Conservation (phyloP, 352 stramenopile genomes). For the Globisporangium lucens region DNA sequence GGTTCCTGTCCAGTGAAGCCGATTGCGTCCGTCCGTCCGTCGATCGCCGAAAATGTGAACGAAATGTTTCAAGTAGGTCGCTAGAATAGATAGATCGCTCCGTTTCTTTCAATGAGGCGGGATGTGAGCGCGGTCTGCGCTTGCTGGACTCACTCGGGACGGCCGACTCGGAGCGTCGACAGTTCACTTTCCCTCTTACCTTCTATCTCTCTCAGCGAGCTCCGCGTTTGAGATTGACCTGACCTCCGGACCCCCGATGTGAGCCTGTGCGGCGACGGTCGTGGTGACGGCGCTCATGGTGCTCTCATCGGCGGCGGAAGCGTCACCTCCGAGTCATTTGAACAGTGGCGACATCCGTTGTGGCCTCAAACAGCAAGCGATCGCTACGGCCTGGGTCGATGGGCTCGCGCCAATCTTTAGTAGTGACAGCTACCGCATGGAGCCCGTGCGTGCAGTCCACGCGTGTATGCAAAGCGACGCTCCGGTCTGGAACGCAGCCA, state of each 20-base stretch:
- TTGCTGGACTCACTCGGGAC: no score
- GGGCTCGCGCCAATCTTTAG: constrained; percentile 28
- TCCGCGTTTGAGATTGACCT: no score
- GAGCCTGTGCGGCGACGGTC: constrained; percentile 1
- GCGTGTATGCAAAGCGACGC: constrained; percentile 56
- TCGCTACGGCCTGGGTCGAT: constrained; percentile 11
- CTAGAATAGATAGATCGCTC: no score
- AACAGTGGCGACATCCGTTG: constrained; percentile 3
- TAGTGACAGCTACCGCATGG: constrained; percentile 54
- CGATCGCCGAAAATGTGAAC: no score
- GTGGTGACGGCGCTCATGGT: constrained; percentile 8
- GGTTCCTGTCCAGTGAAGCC: no score
- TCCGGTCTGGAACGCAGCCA: constrained; percentile 39
- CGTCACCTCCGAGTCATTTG: neutral
- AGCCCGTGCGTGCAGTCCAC: constrained; percentile 51
- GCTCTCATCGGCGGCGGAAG: neutral
- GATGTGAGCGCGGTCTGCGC: no score
- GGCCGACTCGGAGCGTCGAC: no score
- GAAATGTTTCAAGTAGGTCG: no score
- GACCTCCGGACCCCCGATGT: constrained; percentile 4
- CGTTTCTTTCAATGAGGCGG: no score
- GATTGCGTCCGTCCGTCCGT: no score
- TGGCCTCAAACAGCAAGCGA: constrained; percentile 7
- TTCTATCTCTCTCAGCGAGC: no score
- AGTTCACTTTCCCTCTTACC: no score